Evolutionary conservation across 2,329 filamentous ascomycete species (phyloP).

Genomic region (Rosellinia necatrix): DNA sequence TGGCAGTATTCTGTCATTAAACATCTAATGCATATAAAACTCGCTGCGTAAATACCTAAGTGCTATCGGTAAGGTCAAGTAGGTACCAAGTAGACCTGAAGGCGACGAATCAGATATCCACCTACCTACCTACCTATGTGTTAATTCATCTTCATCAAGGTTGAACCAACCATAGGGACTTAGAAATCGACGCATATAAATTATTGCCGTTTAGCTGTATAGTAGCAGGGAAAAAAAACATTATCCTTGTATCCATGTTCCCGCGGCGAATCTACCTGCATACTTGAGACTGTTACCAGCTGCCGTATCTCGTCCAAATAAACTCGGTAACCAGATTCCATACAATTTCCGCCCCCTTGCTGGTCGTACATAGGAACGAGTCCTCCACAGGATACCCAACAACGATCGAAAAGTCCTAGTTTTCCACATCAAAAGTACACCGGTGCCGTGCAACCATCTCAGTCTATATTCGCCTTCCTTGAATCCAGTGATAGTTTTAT

Average conservation of each 20-base stretch:
- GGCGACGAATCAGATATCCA: too few relatives aligned
- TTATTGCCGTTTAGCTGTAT: not conserved
- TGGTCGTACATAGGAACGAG: constrained; percentile 30
- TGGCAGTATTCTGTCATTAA: too few relatives aligned
- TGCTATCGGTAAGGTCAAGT: too few relatives aligned
- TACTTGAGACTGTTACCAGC: constrained; percentile 11
- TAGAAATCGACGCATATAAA: too few relatives aligned
- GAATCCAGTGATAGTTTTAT: constrained; percentile 39
- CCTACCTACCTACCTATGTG: too few relatives aligned
- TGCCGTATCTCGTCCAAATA: constrained; percentile 18
- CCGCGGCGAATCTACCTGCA: constrained; percentile 9
- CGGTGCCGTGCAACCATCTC: constrained; percentile 37
- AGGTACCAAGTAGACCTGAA: too few relatives aligned
- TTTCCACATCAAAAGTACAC: constrained; percentile 40
- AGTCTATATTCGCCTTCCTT: constrained; percentile 41
- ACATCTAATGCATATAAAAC: too few relatives aligned
- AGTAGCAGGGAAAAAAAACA: constrained; percentile 6
- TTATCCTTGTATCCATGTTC: constrained; percentile 17
- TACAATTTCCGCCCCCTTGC: constrained; percentile 23
- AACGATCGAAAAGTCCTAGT: constrained; percentile 24
- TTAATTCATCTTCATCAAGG: not conserved
- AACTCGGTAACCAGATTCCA: constrained; percentile 23
- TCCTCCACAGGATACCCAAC: constrained; percentile 23
- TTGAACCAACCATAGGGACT: not conserved
- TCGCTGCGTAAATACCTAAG: too few relatives aligned